A percentile compares a stretch with the other conserved stretches of the same genome.
Conservation (phyloP, 2,329 filamentous ascomycete genomes). For the Ceratocystis cacaofunesta region DNA sequence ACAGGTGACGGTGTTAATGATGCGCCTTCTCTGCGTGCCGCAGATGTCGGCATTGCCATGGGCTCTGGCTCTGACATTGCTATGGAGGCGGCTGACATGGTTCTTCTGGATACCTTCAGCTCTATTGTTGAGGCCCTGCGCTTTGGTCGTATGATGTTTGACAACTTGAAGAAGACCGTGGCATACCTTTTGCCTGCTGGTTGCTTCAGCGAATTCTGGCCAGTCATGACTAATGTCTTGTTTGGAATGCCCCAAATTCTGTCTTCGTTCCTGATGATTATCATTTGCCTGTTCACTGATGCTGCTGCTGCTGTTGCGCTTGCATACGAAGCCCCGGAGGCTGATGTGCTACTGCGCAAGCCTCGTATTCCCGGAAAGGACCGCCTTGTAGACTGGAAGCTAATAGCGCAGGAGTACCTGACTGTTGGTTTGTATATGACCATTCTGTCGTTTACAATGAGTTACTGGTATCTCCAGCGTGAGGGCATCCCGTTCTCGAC, state of each 20-base stretch:
- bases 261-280: slow-evolving; percentile 91
- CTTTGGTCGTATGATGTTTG: slow-evolving; percentile 95
- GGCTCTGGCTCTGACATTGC: slow-evolving; percentile 94
- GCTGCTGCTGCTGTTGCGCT: slow-evolving; percentile 53
- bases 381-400: slow-evolving; percentile 56
- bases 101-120: slow-evolving; percentile 96
- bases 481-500: slow-evolving; percentile 74
- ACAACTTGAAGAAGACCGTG: slow-evolving; percentile 99
- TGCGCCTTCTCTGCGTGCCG: slow-evolving; percentile 92
- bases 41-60: slow-evolving; percentile 98
- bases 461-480: slow-evolving; percentile 73
- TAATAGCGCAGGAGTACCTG: slow-evolving; percentile 55
- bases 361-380: slow-evolving; percentile 56
- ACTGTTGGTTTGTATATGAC: slow-evolving; percentile 71
- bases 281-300: slow-evolving; percentile 97
- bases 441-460: slow-evolving; percentile 97
- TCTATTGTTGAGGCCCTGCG: slow-evolving; percentile 96
- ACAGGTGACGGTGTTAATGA: slow-evolving; percentile 98
- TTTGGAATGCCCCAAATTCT: slow-evolving; percentile 95
- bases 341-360: slow-evolving; percentile 54
- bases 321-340: slow-evolving; percentile 63
- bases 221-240: slow-evolving; percentile 96
- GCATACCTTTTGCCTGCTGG: slow-evolving; percentile 88
- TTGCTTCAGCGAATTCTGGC: slow-evolving; percentile 97
- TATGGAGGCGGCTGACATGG: slow-evolving; percentile 95